Evolutionary conservation across 2,329 filamentous ascomycete genomes (phyloP).

Genomic region (Aspergillus chevalieri): DNA sequence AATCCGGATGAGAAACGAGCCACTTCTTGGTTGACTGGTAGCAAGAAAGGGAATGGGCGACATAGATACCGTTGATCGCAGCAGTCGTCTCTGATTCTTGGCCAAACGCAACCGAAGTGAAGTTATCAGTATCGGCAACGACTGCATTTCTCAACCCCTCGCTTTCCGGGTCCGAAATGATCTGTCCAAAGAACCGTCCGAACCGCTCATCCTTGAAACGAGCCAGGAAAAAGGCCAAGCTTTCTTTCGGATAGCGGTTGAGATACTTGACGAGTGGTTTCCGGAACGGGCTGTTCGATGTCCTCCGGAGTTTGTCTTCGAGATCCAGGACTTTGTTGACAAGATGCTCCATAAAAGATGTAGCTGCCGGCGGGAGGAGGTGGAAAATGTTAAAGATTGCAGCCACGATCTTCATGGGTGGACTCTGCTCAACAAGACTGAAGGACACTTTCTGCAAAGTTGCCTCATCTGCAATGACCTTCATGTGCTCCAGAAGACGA

Average conservation of each 20-base stretch:
- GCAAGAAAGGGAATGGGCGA: slow-evolving; percentile 70
- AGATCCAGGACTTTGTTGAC: slow-evolving; percentile 86
- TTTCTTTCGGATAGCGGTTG: slow-evolving; percentile 84
- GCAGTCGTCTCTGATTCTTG: slow-evolving; percentile 64
- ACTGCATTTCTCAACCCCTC: slow-evolving; percentile 68
- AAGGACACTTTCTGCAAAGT: slow-evolving; percentile 87
- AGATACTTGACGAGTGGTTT: slow-evolving; percentile 86
- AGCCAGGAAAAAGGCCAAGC: slow-evolving; percentile 72
- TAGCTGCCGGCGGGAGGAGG: slow-evolving; percentile 82
- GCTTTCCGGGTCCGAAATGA: slow-evolving; percentile 70
- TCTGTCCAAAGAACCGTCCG: slow-evolving; percentile 84
- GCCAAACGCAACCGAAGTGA: slow-evolving; percentile 61
- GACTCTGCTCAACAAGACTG: slow-evolving; percentile 86
- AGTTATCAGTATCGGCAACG: slow-evolving; percentile 63
- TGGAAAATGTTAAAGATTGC: slow-evolving; percentile 97
- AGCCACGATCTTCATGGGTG: slow-evolving; percentile 88
- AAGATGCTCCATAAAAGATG: slow-evolving; percentile 82
- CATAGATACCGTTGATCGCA: slow-evolving; percentile 80
- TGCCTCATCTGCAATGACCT: slow-evolving; percentile 74
- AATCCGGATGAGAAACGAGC: slow-evolving; percentile 51
- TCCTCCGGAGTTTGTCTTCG: slow-evolving; percentile 76
- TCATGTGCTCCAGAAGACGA: slow-evolving; percentile 88
- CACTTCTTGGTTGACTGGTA: slow-evolving; percentile 61
- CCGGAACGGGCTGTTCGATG: slow-evolving; percentile 85
- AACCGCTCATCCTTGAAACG: slow-evolving; percentile 80